Base-by-base conservation (phyloP, 2,329 filamentous ascomycete species). In the Fusarium sp. region DNA sequence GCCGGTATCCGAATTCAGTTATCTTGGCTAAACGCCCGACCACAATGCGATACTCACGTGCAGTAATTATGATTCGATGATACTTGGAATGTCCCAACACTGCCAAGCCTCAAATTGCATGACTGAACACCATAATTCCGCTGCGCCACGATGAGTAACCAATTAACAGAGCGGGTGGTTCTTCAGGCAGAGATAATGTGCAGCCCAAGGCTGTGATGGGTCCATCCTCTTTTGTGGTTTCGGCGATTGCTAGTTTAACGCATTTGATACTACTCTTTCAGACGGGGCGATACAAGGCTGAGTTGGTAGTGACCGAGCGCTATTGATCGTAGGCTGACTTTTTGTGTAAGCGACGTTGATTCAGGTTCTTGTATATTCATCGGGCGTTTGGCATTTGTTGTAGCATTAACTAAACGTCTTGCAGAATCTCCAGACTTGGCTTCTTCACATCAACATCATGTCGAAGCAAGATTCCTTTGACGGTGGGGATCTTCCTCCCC, bases 401-500 rank as follows among this genome's bases (percentile, higher is more conserved):
- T 41, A 1, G 2, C 38, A 53, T 39, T 47, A 13, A 27, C 58
- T 50, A 20, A 44, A 70, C 29, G 27, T 18, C 22, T 36, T 47
- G 25, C 25, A 33, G 25, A 31, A 54, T 29, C 14, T 49, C 38
- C 13, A 50, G 27, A 36, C 55, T 72, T 66, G 55, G 55, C 55
- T 54, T 29, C 33, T 49, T 29, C 14, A 46, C 35, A 33, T n/a
- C 36, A 59, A 22, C 63, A 56, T 7, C 50, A 75, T 75, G 73
- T 65, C 73, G 7, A 68, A 66, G 41, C 68, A 66, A 41, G 44
- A 72, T 22, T 25, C n/a, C n/a, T 68, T 73, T 20, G 31, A 52
- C 4, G 57, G 68, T 7, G 68, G 75, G 39, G 75, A 78, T 13
- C 60, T 74, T n/a, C 76, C 76, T 42, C 76, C 76, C 27, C 76